Evolutionary conservation across 2,329 filamentous ascomycete species (phyloP), one percentile per base, ranked within the genome.

Genomic region (Alternaria solani): DNA sequence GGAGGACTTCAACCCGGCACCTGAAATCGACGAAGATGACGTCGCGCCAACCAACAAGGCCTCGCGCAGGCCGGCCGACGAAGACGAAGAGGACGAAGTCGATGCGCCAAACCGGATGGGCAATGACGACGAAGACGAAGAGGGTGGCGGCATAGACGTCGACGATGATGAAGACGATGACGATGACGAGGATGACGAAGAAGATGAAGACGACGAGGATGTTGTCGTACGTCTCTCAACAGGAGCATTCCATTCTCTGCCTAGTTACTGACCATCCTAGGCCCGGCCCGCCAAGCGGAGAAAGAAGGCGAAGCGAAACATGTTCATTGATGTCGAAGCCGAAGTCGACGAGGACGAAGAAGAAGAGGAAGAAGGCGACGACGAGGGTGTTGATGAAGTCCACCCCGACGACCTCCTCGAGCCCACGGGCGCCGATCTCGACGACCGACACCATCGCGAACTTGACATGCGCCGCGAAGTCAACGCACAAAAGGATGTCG

Each of bases 281-380:
- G 85, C 85, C 59, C 88, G 92, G 74, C 91, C 92, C 57, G 87
- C 91, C 71, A 98, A 98, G 80, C 91, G 94, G 59, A 81, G 85
- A 74, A 90, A 89, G 78, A 88, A 88, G 77, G 88, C 91, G 66
- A 86, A 87, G 66, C 88, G 92, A 65, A 92, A 92, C 70, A 89
- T 91, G 73, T 97, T 97, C 87, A 89, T 99, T 81, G 95, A 99
- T 88, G 92, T 94, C 74, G 95, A 99, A 84, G 95, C 95, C 78
- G 95, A 97, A 81, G 95, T 99, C 69, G 95, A 98, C 75, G 95
- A 91, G 60, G 89, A 96, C 66, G 94, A 97, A 51, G 75, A 78
- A 69, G 93, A 96, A 69, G 93, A 96, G 55, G 88, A 92, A 69
- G 93, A 85, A 58, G 93, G 93, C 58, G 93, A 85, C 58, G 93